These are phyloP conservation scores for Rosa rugosa DNA, from an alignment of 306 rosid genomes.

Conservation along the genomic window DNA sequence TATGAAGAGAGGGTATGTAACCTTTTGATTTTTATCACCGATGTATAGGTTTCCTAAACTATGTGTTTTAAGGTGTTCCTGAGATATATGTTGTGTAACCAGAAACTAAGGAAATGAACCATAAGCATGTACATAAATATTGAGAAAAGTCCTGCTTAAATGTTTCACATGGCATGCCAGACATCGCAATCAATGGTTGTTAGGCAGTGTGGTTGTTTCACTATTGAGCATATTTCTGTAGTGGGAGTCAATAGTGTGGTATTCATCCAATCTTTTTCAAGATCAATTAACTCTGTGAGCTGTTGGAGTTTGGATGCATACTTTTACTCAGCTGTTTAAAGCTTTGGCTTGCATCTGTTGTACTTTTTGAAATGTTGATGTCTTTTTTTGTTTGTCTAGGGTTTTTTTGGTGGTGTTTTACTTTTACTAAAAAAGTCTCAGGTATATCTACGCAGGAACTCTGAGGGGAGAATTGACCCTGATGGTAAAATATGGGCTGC, in stretches of 20 bases:
- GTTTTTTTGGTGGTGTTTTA: background rate
- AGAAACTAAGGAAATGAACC: background rate
- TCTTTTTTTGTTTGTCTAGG: background rate
- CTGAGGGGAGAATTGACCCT: constrained; percentile 69
- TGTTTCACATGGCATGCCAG: background rate
- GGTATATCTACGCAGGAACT: constrained; percentile 83
- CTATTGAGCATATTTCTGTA: background rate
- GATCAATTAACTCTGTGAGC: background rate
- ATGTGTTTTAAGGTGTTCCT: background rate
- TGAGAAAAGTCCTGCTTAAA: background rate
- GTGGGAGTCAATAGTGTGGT: background rate
- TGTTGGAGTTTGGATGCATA: background rate
- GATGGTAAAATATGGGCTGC: constrained; percentile 83
- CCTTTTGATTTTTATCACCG: background rate
- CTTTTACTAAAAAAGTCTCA: constrained; percentile 51
- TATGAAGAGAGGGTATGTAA: background rate
- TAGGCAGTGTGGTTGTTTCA: background rate
- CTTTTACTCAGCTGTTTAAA: background rate
- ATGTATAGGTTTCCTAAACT: background rate
- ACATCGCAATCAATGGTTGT: background rate
- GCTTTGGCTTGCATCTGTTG: background rate
- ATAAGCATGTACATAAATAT: background rate
- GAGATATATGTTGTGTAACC: background rate
- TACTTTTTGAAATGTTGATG: background rate
- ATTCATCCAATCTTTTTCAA: background rate